Conservation (phyloP, 164 flowering plant species). For the Santalum album region DNA sequence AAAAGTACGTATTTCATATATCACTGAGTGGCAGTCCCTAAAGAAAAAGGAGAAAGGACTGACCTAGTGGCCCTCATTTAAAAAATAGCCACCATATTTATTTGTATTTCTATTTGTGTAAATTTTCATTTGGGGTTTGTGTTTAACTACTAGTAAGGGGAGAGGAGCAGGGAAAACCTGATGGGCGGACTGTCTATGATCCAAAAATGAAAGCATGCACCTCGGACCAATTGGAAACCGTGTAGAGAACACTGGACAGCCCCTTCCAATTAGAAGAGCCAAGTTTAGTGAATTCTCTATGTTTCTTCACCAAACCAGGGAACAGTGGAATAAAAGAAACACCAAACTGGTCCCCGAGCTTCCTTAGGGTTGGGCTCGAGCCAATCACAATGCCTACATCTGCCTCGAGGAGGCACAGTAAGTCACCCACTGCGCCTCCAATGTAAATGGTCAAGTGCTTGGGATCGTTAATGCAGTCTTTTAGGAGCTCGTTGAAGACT, state of each 20-base stretch:
- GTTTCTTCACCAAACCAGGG: background rate
- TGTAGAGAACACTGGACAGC: background rate
- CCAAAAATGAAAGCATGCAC: slow-evolving; percentile 4
- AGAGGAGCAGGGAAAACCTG: no score
- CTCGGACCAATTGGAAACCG: slow-evolving; percentile 1
- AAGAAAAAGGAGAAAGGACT: background rate
- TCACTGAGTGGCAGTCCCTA: background rate
- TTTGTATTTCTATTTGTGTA: background rate
- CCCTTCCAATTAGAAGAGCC: background rate
- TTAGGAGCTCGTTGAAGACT: slow-evolving; percentile 19
- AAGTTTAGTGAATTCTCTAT: background rate
- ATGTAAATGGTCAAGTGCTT: slow-evolving; percentile 6
- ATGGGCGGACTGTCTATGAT: background rate
- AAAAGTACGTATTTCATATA: no score
- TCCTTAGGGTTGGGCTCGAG: slow-evolving; percentile 1
- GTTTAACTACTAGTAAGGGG: background rate
- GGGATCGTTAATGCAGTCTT: slow-evolving; percentile 4
- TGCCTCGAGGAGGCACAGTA: slow-evolving; percentile 1
- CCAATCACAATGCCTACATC: slow-evolving; percentile 2
- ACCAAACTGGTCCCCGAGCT: background rate
- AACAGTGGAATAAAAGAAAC: slow-evolving; percentile 2
- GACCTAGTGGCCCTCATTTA: slow-evolving; percentile 3
- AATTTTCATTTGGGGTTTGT: background rate
- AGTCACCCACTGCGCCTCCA: slow-evolving; percentile 5
- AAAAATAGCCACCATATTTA: slow-evolving; percentile 1